Conservation (phyloP, 2,329 filamentous ascomycete genomes). For the Colletotrichum higginsianum region DNA sequence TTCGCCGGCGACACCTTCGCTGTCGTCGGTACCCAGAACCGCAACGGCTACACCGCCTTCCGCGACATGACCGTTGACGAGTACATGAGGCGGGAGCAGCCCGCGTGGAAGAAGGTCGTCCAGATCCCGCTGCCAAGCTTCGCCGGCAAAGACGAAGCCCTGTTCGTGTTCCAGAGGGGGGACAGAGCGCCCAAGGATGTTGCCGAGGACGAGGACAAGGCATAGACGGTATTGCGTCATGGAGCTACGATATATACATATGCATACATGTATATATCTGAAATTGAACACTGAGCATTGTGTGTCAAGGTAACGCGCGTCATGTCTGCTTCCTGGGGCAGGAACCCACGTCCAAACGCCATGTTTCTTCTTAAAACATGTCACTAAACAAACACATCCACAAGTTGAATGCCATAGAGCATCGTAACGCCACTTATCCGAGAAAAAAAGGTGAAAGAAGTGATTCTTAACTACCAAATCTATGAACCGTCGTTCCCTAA, state of each 20-base stretch:
- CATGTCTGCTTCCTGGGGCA: not conserved
- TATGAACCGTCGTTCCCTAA: not conserved
- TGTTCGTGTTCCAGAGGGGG: constrained; percentile 76
- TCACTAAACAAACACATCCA: not conserved
- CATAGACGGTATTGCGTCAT: not conserved
- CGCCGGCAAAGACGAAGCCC: constrained; percentile 81
- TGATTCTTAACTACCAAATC: constrained; percentile 22
- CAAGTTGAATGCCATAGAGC: not conserved
- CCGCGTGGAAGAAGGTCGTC: constrained; percentile 70
- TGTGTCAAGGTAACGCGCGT: not conserved
- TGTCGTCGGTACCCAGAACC: constrained; percentile 82
- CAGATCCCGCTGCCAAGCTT: constrained; percentile 82
- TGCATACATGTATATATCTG: too few species aligned
- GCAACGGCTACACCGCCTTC: constrained; percentile 82
- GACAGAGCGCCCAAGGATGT: constrained; percentile 51
- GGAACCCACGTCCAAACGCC: not conserved
- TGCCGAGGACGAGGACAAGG: not conserved
- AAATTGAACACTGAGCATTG: not conserved
- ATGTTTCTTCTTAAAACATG: not conserved
- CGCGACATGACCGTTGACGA: constrained; percentile 74
- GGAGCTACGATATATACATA: too few species aligned
- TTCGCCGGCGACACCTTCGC: constrained; percentile 76
- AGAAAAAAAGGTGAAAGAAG: not conserved
- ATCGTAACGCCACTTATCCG: not conserved
- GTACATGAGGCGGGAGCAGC: constrained; percentile 73